Percentiles rank a stretch among this genome's conserved stretches.
These are phyloP conservation scores for Rhododendron mucronatum DNA, from an alignment of 148 eudicot genomes.

Conservation along the genomic window DNA sequence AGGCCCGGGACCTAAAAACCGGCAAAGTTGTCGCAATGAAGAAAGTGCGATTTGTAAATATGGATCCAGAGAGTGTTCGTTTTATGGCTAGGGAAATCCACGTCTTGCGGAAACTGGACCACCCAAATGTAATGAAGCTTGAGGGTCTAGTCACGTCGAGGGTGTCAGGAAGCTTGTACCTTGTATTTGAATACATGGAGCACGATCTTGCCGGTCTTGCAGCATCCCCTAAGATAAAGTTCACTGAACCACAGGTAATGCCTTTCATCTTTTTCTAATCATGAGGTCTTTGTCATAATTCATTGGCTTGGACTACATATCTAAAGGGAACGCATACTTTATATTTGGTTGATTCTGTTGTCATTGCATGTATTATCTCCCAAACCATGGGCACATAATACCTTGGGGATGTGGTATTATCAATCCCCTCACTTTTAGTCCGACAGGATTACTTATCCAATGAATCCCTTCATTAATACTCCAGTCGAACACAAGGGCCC, in stretches of 20 bases:
- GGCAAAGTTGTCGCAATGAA: slow-evolving; percentile 79
- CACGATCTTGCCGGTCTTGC: slow-evolving; percentile 82
- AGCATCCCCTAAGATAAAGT: slow-evolving; percentile 51
- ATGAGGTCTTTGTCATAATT: neutral
- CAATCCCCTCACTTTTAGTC: neutral
- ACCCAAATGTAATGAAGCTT: slow-evolving; percentile 86
- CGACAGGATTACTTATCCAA: neutral
- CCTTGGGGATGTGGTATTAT: neutral
- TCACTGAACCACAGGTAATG: slow-evolving; percentile 77
- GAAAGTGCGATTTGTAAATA: slow-evolving; percentile 78
- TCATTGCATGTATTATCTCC: neutral
- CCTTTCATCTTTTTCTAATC: slow-evolving; percentile 1
- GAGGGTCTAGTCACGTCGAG: slow-evolving; percentile 73
- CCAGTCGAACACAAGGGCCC: neutral
- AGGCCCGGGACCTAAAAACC: slow-evolving; percentile 73
- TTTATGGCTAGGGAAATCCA: slow-evolving; percentile 92
- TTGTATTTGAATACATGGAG: slow-evolving; percentile 92
- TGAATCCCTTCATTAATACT: neutral
- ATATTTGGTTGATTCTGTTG: neutral
- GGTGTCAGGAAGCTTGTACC: slow-evolving; percentile 78
- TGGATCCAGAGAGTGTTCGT: slow-evolving; percentile 93
- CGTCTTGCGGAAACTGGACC: slow-evolving; percentile 70
- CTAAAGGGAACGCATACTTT: neutral
- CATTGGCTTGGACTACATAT: neutral
- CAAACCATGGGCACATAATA: neutral